phyloP scores from a whole-genome alignment of 2,329 filamentous ascomycete species.

The Aaosphaeria arxii region DNA sequence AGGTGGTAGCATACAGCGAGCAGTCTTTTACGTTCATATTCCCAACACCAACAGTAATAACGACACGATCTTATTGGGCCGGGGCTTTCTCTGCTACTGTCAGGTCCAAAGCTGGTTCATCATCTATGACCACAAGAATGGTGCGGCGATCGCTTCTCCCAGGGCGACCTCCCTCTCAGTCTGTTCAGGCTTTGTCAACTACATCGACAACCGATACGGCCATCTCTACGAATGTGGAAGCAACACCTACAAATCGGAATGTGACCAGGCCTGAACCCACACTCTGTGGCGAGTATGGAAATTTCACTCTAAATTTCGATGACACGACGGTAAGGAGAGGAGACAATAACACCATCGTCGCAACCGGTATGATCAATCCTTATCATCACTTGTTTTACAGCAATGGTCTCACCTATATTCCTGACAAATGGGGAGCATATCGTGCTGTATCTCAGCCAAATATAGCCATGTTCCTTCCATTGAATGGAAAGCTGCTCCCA shows the following conservation, averaged over 20 bases:
- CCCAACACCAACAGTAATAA: conserved; percentile 24
- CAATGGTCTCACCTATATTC: conserved; percentile 49
- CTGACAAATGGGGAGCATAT: conserved; percentile 44
- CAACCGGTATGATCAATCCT: conserved; percentile 43
- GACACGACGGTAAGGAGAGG: conserved; percentile 17
- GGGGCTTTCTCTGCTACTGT: conserved; percentile 25
- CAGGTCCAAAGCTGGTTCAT: conserved; percentile 17
- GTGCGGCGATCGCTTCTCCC: conserved; percentile 19
- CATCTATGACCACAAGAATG: conserved; percentile 20
- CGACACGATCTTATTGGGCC: conserved; percentile 32
- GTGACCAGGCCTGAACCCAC: conserved; percentile 11
- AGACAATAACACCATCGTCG: conserved; percentile 35
- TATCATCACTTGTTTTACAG: conserved; percentile 53
- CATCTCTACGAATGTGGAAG: not conserved
- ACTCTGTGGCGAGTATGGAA: conserved; percentile 44
- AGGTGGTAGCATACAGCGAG: conserved; percentile 22
- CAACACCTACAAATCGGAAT: conserved; percentile 1
- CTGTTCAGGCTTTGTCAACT: conserved; percentile 3
- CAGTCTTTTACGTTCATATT: conserved; percentile 24
- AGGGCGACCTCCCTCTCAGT: conserved; percentile 10
- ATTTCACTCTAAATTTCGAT: conserved; percentile 39
- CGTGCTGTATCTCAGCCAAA: conserved; percentile 45
- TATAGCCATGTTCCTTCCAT: conserved; percentile 47
- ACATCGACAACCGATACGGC: conserved; percentile 1
- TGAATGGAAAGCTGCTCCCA: conserved; percentile 21